phyloP scores from a whole-genome alignment of 208 protist genomes.

The Trypanosomatidae sp. region DNA sequence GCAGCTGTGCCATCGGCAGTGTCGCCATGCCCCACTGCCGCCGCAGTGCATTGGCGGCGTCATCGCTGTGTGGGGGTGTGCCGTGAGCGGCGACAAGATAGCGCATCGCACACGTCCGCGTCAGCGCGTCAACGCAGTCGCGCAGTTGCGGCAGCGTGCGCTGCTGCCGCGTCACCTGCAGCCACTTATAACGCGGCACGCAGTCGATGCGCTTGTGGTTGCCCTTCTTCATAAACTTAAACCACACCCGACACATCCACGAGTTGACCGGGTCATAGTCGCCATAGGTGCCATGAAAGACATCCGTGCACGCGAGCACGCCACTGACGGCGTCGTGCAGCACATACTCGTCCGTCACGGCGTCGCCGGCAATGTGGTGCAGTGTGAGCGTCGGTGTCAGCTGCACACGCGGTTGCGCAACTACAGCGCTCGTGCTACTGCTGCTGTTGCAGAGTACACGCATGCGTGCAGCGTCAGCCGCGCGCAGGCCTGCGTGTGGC shows the following conservation, averaged over 20 bases:
- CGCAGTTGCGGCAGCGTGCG: too few species aligned
- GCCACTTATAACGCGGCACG: constrained; percentile 62
- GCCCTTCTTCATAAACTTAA: constrained; percentile 79
- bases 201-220: constrained; percentile 60
- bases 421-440: background rate
- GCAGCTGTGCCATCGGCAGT: too few species aligned
- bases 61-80: too few species aligned
- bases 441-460: constrained; percentile 9
- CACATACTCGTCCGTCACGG: constrained; percentile 58
- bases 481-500: constrained; percentile 16
- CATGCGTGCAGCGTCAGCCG: constrained; percentile 16
- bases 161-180: constrained; percentile 37
- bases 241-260: constrained; percentile 84
- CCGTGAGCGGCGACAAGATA: too few species aligned
- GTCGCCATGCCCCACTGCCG: too few species aligned
- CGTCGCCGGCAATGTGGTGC: constrained; percentile 45
- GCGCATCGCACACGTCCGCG: too few species aligned
- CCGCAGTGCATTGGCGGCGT: too few species aligned
- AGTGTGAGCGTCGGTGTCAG: constrained; percentile 57
- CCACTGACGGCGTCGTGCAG: constrained; percentile 40
- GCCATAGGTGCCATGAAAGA: constrained; percentile 73
- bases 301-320: constrained; percentile 54
- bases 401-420: constrained; percentile 4
- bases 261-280: constrained; percentile 79
- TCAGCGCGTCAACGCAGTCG: too few species aligned